phyloP scores from a whole-genome alignment of 805 yeast genomes.

The Isabelozyma rhagii region DNA sequence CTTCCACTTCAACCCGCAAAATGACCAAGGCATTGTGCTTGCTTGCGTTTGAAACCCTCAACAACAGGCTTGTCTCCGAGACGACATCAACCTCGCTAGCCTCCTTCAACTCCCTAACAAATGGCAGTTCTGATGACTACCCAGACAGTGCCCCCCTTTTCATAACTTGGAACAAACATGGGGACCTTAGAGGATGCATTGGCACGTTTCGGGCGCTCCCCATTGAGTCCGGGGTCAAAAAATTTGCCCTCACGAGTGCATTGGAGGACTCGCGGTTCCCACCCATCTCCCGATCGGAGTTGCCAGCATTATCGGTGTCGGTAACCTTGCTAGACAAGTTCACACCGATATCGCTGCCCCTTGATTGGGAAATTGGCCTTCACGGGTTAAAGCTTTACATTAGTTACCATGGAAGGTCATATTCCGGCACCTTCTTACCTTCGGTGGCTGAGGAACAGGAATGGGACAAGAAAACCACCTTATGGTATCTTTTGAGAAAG shows the following conservation, averaged over 20 bases:
- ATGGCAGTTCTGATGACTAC: constrained; percentile 7
- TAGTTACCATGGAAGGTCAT: constrained; percentile 30
- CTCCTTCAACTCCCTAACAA: constrained; percentile 7
- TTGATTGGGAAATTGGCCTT: constrained; percentile 77
- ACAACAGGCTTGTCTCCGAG: constrained; percentile 15
- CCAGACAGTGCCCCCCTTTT: constrained; percentile 58
- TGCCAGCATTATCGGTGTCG: constrained; percentile 51
- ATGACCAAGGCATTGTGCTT: constrained; percentile 39
- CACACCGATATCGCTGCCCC: constrained; percentile 46
- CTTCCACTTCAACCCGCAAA: neutral
- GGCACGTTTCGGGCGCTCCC: constrained; percentile 72
- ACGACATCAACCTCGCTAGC: constrained; percentile 10
- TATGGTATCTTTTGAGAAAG: constrained; percentile 67
- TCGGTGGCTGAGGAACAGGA: constrained; percentile 85
- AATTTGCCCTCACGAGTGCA: constrained; percentile 62
- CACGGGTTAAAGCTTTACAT: constrained; percentile 76
- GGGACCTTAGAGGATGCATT: constrained; percentile 79
- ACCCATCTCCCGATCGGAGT: constrained; percentile 57
- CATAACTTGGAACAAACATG: constrained; percentile 75
- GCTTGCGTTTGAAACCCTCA: constrained; percentile 34
- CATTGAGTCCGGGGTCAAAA: constrained; percentile 54
- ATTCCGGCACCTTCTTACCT: constrained; percentile 84
- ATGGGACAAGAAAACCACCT: constrained; percentile 73
- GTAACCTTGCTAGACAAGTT: constrained; percentile 67
- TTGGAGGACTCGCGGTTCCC: constrained; percentile 74